Evolutionary conservation across 140 eudicot species (phyloP).

Genomic region (Anethum foeniculum): DNA sequence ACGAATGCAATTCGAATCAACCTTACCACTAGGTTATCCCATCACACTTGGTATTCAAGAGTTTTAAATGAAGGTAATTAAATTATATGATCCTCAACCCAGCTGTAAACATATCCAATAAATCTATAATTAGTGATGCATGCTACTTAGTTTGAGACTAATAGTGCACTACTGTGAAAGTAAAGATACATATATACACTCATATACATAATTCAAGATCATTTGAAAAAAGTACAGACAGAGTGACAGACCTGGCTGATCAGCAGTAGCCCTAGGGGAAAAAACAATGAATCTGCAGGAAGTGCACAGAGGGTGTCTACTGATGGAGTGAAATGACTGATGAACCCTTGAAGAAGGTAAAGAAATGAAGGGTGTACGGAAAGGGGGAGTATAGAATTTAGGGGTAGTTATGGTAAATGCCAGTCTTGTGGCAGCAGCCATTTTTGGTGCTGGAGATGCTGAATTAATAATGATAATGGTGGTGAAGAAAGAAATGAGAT

Average conservation of each 20-base stretch:
- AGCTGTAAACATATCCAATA: no score
- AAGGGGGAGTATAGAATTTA: constrained; percentile 45
- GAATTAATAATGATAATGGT: background rate
- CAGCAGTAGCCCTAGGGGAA: constrained; percentile 65
- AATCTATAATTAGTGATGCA: no score
- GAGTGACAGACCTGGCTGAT: constrained; percentile 61
- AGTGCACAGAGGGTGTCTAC: constrained; percentile 17
- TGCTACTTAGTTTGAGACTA: no score
- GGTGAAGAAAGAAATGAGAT: background rate
- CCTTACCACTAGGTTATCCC: no score
- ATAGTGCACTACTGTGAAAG: no score
- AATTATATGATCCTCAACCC: no score
- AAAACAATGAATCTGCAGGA: constrained; percentile 39
- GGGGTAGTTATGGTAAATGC: constrained; percentile 46
- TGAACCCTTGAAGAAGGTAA: constrained; percentile 26
- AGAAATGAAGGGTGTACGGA: constrained; percentile 35
- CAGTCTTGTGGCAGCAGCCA: constrained; percentile 57
- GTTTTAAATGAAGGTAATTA: no score
- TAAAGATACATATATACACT: no score
- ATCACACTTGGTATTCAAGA: no score
- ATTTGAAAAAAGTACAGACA: no score
- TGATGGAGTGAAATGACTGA: constrained; percentile 26
- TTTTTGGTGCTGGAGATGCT: background rate
- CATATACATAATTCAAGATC: no score
- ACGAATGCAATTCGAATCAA: no score